Conservation (phyloP, 2,329 filamentous ascomycete genomes). For the Magnaporthiopsis rhizophila region DNA sequence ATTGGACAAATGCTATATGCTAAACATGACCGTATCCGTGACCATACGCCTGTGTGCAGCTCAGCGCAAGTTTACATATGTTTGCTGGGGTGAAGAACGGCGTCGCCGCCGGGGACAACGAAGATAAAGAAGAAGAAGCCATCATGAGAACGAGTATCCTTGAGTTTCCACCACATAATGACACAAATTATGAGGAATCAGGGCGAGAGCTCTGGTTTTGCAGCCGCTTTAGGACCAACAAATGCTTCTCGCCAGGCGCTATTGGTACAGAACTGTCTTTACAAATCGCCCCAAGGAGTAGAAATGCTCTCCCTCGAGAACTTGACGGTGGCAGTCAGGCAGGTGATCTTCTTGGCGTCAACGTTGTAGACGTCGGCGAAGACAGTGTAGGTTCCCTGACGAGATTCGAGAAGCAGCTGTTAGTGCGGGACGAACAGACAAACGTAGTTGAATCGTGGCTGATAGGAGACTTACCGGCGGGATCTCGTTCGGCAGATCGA, state of each 20-base stretch:
- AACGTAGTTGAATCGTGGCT: not conserved
- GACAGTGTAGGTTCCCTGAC: constrained; percentile 81
- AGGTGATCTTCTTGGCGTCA: constrained; percentile 72
- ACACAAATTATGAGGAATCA: not conserved
- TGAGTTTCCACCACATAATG: constrained; percentile 5
- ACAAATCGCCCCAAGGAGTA: constrained; percentile 7
- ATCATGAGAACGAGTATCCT: not conserved
- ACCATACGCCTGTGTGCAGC: not conserved
- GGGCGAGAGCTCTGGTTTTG: not conserved
- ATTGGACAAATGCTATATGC: not conserved
- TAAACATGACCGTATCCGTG: not conserved
- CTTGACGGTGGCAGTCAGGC: constrained; percentile 65
- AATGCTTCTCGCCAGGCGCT: not conserved
- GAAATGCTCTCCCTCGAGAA: constrained; percentile 36
- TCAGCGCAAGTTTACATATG: not conserved
- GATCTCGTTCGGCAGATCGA: constrained; percentile 78
- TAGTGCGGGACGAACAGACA: constrained; percentile 14
- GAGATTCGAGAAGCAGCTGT: not conserved
- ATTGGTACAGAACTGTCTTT: not conserved
- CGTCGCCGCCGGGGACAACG: not conserved
- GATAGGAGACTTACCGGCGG: constrained; percentile 61
- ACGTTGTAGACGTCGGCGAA: constrained; percentile 74
- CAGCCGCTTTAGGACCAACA: not conserved
- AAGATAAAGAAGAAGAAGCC: not conserved
- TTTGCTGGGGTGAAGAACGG: not conserved